Base-by-base conservation (phyloP, 306 rosid genomes). In the Abrus precatorius region DNA sequence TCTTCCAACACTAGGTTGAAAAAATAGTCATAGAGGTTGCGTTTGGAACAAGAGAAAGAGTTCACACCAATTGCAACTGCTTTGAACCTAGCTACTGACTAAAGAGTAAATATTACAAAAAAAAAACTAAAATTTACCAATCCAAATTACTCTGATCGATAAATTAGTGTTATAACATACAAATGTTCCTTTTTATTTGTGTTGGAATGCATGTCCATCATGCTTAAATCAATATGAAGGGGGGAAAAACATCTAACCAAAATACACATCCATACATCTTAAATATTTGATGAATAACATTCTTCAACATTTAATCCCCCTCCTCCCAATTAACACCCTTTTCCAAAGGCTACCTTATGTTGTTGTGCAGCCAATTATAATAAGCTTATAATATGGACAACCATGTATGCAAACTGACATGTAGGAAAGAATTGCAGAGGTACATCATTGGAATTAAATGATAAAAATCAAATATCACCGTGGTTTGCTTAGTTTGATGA, bases 21-120 rank as follows among this genome's bases (percentile, higher is more conserved):
- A 44, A 57, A 56, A 70, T 63, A 80, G 76, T 44, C 4, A 11
- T 32, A 20, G 43, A 33, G 61, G 43, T 29, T 53, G 69, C 55
- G 3, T 40, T 50, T 61, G 66, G 36, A 43, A 62, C 77, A 78
- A 50, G 81, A 67, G 66, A 57, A 74, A 14, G 13, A 41, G 28
- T 34, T 68, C 56, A 47, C 3, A 5, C 14, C 74, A 38, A 43
- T 34, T 61, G 9, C 57, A 12, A 34, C 9, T 1, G 33, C 76
- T 52, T 8, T 63, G 49, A 71, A 84, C 75, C 74, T 63, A 70
- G 72, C 65, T 56, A 69, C 64, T 44, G 29, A 64, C 67, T 81
- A 57, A 13, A 50, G 32, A 75, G 64, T 50, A 32, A 67, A 56
- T 47, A 71, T 62, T 62, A 57, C 38, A 20, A 20, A 20, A 20